Evolutionary conservation across 768 basidiomycete species (phyloP), one percentile per base, ranked within the genome.

Genomic region (Trametes cingulata): DNA sequence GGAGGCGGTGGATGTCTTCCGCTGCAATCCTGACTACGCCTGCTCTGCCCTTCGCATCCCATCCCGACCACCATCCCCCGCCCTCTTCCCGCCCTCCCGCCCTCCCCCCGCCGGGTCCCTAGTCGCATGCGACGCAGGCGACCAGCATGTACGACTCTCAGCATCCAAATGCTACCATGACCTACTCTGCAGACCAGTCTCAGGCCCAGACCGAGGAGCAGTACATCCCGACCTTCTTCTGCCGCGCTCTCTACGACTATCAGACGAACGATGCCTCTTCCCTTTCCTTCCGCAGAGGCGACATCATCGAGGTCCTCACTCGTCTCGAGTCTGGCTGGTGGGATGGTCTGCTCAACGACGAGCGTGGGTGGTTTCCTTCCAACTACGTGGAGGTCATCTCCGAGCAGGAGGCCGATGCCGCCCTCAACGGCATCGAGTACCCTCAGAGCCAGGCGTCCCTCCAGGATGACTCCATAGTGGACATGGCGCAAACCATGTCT

Each of bases 241-340:
- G 95, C 69, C 85, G 89, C 50, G 96, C 96, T 4, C 79, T 93
- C 54, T 99, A 96, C 72, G 91, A 94, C 76, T 95, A 95, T 73
- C 81, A 87, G 65, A 87, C 91, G n/a, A 79, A 88, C 68, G 95
- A 98, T 67, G 79, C 85, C 43, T 93, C 94, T 2, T 91, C 96
- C 0, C 83, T 99, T 43, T 91, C 91, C 15, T 98, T 99, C 73
- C 79, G 73, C 62, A 85, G 83, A 66, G 90, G 87, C 64, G 95
- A 98, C 70, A 82, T 98, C 66, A 97, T 99, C 65, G 93, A 98
- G 73, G 93, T 98, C 60, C 81, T 96, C 53, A 91, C 90, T 12
- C 88, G 87, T 67, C 85, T 98, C 55, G 90, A 92, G 37, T 91
- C 91, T 5, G 96, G 96, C 15, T 99, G 96, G 96, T 98, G 95